Evolutionary conservation across 73 alveolate species (phyloP).

Genomic region (Blepharisma japonicum): DNA sequence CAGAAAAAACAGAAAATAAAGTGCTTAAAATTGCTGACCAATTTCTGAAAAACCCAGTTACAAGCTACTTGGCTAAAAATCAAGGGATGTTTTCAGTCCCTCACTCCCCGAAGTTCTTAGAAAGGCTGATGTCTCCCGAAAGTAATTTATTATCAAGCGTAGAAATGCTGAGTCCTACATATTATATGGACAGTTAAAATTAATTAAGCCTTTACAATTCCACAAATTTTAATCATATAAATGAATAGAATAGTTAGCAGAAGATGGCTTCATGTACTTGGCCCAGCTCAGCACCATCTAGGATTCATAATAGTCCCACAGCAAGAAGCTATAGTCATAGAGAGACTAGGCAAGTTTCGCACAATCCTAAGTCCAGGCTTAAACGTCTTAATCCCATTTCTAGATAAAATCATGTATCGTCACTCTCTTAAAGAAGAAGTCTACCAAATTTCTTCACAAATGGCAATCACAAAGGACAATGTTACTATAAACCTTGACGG

Average conservation of each 20-base stretch:
- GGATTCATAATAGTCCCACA: constrained; percentile 86
- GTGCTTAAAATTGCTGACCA: constrained; percentile 26
- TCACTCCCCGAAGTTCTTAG: no score
- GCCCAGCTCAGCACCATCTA: constrained; percentile 25
- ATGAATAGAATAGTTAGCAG: no score
- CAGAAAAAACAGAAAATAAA: neutral
- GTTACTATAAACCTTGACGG: constrained; percentile 90
- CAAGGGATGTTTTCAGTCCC: no score
- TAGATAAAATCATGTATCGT: constrained; percentile 73
- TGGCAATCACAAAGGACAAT: constrained; percentile 85
- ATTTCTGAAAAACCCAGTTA: neutral
- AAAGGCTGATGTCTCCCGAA: no score
- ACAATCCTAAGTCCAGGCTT: constrained; percentile 79
- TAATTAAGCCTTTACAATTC: no score
- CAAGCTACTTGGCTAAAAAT: no score
- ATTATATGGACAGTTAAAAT: no score
- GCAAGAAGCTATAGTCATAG: constrained; percentile 76
- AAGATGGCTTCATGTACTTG: no score
- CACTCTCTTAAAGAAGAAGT: constrained; percentile 88
- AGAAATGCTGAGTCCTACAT: no score
- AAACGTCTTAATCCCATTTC: constrained; percentile 67
- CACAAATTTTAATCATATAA: no score
- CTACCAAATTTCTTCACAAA: constrained; percentile 64
- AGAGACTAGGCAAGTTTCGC: constrained; percentile 86
- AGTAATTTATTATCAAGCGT: no score